Base-by-base conservation (phyloP, 2,329 filamentous ascomycete genomes). In the Cytospora chrysosperma region DNA sequence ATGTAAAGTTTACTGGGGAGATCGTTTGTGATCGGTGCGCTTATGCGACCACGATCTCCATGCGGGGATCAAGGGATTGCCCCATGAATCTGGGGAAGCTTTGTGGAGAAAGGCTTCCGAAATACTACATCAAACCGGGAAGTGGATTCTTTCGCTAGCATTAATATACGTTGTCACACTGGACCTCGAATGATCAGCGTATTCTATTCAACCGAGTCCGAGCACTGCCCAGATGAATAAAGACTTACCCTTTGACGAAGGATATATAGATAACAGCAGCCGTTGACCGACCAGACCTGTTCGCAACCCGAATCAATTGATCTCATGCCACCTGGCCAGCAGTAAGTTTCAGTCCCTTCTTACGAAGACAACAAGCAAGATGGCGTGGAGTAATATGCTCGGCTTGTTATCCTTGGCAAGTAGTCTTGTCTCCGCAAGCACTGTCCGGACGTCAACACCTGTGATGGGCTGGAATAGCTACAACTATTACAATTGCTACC, bases 391-490 rank as follows among this genome's bases (percentile, higher is more conserved):
- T 50, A 15, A 49, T 6, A 32, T 62, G 19, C 30, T 62, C 21
- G 49, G 43, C 26, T 56, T 62, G 50, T 43, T 50, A n/a, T n/a
- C n/a, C 63, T 52, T 59, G 51, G 28, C 55, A 52, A 17, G 63
- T 55, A 47, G 34, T 30, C 26, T 61, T n/a, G 64, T 57, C 50
- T 66, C 61, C 17, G 55, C 61, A 10, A 53, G 53, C 8, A 66
- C 61, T 12, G 57, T 66, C 19, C 64, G 64, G 17, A 63, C 64
- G 1, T 58, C 61, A 4, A 76, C 76, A 1, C 79, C 79, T 2
- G 76, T 77, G 0, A 79, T 81, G 78, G 78, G 83, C 15, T 87
- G 84, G 84, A 87, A 87, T 65, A 82, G 79, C 2, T 87, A 87
- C 67, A 88, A 88, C 60, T 75, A 80, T 49, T 85, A 83, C 70